Evolutionary conservation across 2,329 filamentous ascomycete species (phyloP), one percentile per base, ranked within the genome.

Genomic region (Penicillium sclerotigenum): DNA sequence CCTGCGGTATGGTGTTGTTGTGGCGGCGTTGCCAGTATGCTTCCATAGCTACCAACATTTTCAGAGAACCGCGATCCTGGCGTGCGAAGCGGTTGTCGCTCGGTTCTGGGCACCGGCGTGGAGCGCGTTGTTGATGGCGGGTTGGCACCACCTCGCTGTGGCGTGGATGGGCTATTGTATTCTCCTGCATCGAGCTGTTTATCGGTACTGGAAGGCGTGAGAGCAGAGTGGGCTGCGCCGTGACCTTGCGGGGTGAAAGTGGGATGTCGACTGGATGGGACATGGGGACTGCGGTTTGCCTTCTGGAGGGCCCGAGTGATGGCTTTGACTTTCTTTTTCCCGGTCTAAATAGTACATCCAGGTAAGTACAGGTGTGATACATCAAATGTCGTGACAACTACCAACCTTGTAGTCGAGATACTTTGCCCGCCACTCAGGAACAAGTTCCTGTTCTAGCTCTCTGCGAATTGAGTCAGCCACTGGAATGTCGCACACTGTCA

Each of bases 371-470:
- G 3, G 4, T 38, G 41, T 22, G 18, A 51, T 63, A 16, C 66
- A 45, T 31, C 10, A 37, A 48, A 24, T 18, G 22, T 55, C 45
- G 37, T n/a, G 42, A 10, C 11, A 26, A 20, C 7, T 20, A 26
- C 73, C 52, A 54, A 86, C 86, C 81, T 96, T 96, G 81, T 97
- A 97, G 75, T 97, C 86, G 65, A 97, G 83, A 74, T 97, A 97
- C 75, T 96, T 96, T 73, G 87, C 83, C 68, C 89, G 86, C 93
- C 93, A 97, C 83, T 97, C 92, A 70, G 92, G 92, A 62, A 97
- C 91, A 52, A 91, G 83, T 67, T 95, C 89, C 69, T 89, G 84
- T 71, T 96, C 90, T 60, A 96, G 82, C 77, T 96, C 90, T 71
- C 83, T 85, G 58, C 61, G 56, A 36, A 58, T 54, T 51, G 48